phyloP scores from a whole-genome alignment of 2,329 filamentous ascomycete genomes.

The Sclerotinia borealis region DNA sequence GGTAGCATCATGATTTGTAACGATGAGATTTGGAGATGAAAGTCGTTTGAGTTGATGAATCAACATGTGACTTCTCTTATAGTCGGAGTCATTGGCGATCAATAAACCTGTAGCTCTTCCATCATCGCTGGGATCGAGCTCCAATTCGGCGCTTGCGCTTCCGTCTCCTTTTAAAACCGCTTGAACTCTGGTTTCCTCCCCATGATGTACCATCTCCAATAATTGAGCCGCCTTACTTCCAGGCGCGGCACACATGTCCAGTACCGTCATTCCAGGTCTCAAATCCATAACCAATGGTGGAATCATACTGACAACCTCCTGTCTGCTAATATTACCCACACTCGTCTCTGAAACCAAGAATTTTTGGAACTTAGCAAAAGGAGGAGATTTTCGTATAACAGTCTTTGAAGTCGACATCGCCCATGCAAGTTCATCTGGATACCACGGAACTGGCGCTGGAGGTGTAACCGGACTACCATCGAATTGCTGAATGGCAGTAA shows the following conservation, averaged over 20 bases:
- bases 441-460: conserved; percentile 80
- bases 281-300: conserved; percentile 90
- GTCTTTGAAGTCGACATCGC: conserved; percentile 98
- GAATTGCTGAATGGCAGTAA: conserved; percentile 73
- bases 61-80: conserved; percentile 94
- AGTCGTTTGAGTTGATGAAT: conserved; percentile 97
- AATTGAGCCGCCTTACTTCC: conserved; percentile 96
- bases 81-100: conserved; percentile 94
- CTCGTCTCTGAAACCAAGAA: conserved; percentile 96
- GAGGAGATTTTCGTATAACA: conserved; percentile 85
- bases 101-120: conserved; percentile 86
- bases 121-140: conserved; percentile 60
- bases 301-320: conserved; percentile 99
- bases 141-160: conserved; percentile 37
- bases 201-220: conserved; percentile 86
- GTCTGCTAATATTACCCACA: conserved; percentile 93
- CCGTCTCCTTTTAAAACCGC: conserved; percentile 53
- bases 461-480: conserved; percentile 79
- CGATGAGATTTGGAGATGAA: conserved; percentile 91
- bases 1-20: conserved; percentile 96
- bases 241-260: conserved; percentile 94
- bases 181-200: conserved; percentile 80
- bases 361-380: conserved; percentile 93
- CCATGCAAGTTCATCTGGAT: conserved; percentile 92
- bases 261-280: conserved; percentile 80